Evolutionary conservation across 1,284 basidiomycete genomes (phyloP), one percentile per base, ranked within the genome.

Genomic region (Ustilago lituana): DNA sequence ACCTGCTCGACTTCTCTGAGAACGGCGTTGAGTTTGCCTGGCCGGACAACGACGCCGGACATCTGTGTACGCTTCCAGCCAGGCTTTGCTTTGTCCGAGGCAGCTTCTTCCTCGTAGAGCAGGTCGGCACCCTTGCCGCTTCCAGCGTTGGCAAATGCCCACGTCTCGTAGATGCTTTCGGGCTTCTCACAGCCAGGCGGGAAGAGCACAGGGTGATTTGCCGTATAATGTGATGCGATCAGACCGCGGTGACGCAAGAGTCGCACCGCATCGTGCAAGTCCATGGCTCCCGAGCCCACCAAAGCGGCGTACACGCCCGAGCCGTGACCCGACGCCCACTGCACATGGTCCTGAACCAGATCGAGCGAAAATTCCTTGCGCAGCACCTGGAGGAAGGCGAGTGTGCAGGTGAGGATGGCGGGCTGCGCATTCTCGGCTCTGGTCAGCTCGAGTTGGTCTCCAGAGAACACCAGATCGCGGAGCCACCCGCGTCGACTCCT

Each of bases 141-240:
- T 1, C 76, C 77, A 4, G 79, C 74, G 19, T 81, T 82, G 31
- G 79, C 68, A 49, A 81, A 82, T 3, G 76, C 80, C 80, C 80
- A 81, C 11, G 79, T 80, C 53, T 80, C 79, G 57, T 78, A 82
- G 23, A 80, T 59, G 58, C 65, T 79, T 9, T 68, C 74, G 0
- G 79, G 80, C 38, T 59, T 72, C 35, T 59, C 49, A 43, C 79
- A 78, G 19, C 80, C 80, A 7, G 49, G 43, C 1, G 80, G 80
- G 53, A 81, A 82, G 15, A 81, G 68, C 0, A 71, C 62, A 0
- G 77, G 74, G 38, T 79, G 61, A 20, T 73, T 61, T 24, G 45
- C 51, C 1, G 78, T 62, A 43, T 66, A 75, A 17, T 72, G 62
- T 31, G 71, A 72, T 1, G 65, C 68, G 6, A 74, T 54, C 22